Conservation (phyloP, 2,329 filamentous ascomycete genomes). For the Raffaelea ambrosiae region DNA sequence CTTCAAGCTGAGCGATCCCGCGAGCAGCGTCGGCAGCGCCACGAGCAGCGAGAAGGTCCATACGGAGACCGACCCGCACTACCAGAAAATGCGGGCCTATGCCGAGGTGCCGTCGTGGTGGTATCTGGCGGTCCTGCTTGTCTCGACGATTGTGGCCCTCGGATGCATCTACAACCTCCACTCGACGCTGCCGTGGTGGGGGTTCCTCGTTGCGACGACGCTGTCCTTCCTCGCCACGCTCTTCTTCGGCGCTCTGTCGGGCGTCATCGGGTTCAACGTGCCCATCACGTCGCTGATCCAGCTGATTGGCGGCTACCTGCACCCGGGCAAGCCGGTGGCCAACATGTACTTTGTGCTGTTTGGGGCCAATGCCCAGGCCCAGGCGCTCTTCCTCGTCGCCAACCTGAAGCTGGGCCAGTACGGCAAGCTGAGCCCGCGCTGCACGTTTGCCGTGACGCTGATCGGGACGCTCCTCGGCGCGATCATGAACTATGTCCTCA, state of each 20-base stretch:
- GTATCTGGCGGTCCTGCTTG: constrained; percentile 26
- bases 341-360: constrained; percentile 35
- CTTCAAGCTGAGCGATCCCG: not conserved
- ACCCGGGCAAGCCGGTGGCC: constrained; percentile 28
- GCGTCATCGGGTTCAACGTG: constrained; percentile 30
- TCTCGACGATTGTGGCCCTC: constrained; percentile 26
- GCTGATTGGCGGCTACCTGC: constrained; percentile 39
- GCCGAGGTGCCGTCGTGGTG: constrained; percentile 32
- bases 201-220: constrained; percentile 27
- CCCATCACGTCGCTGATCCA: constrained; percentile 27
- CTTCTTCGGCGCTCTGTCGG: constrained; percentile 28
- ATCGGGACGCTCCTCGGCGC: constrained; percentile 24
- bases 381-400: constrained; percentile 22
- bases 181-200: constrained; percentile 31
- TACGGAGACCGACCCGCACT: constrained; percentile 28
- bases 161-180: constrained; percentile 27
- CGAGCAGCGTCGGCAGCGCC: too few species aligned
- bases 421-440: constrained; percentile 26
- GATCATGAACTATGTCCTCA: constrained; percentile 37
- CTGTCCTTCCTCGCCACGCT: constrained; percentile 27
- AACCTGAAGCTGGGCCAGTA: constrained; percentile 30
- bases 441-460: constrained; percentile 34
- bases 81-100: constrained; percentile 31
- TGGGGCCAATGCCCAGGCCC: constrained; percentile 22
- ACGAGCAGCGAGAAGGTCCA: not conserved